phyloP scores from a whole-genome alignment of 768 basidiomycete species.

The Calocera viscosa region DNA sequence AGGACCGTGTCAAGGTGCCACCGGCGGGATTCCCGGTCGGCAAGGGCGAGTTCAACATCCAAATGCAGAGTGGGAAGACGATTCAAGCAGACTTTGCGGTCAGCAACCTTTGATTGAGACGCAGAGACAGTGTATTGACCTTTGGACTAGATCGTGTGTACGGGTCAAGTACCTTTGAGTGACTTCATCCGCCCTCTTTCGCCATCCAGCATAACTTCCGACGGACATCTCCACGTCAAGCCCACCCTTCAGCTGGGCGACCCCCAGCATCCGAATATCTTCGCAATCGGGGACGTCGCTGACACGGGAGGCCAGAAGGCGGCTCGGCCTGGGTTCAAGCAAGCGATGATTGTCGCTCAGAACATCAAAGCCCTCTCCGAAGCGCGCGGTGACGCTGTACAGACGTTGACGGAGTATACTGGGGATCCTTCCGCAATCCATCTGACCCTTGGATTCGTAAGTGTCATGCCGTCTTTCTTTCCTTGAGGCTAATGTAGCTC shows the following conservation, averaged over 20 bases:
- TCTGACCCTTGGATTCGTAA: neutral
- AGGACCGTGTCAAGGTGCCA: constrained; percentile 28
- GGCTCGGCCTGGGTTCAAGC: constrained; percentile 23
- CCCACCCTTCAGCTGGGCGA: constrained; percentile 40
- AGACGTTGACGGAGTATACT: neutral
- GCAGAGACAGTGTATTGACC: neutral
- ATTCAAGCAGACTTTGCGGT: constrained; percentile 42
- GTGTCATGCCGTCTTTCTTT: neutral
- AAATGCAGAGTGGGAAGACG: constrained; percentile 39
- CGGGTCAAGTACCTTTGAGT: constrained; percentile 49
- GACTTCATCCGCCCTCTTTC: constrained; percentile 31
- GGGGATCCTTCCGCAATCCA: neutral
- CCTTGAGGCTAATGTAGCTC: neutral
- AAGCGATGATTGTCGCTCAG: constrained; percentile 40
- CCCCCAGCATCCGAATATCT: constrained; percentile 28
- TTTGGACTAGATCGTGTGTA: constrained; percentile 36
- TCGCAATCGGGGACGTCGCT: constrained; percentile 50
- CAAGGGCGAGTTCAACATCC: constrained; percentile 26
- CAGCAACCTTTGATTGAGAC: constrained; percentile 21
- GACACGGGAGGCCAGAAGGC: constrained; percentile 52
- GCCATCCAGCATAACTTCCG: constrained; percentile 23
- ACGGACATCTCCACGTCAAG: constrained; percentile 35
- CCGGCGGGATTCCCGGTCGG: constrained; percentile 25
- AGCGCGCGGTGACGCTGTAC: constrained; percentile 31
- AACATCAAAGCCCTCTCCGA: constrained; percentile 29